Evolutionary conservation across 768 basidiomycete genomes (phyloP), one percentile per base, ranked within the genome.

Genomic region (Tylopilus rubrobrunneus): DNA sequence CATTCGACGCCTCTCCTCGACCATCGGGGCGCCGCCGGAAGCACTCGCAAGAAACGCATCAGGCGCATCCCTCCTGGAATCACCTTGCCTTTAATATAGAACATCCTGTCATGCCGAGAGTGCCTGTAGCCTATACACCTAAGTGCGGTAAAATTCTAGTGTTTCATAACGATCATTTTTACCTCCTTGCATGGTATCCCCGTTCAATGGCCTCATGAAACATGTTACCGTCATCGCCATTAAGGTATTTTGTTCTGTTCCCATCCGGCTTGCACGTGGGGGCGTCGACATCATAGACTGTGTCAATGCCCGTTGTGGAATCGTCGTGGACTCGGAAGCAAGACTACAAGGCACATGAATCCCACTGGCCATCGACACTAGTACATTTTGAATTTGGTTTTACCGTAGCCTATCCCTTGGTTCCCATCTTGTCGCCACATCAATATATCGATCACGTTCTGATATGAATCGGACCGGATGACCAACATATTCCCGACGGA

Each of bases 111-210:
- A 74, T 81, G 74, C 80, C 80, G 50, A 76, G 72, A 59, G 78
- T 80, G 49, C 81, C 81, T 62, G 78, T 79, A 11, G 69, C 78
- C 34, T 76, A 74, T 62, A 79, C 81, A 61, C 79, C 80, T 58
- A 82, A 82, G 62, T 73, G 72, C 36, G 74, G 80, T 80, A 57
- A 68, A 78, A 60, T 10, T 43, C 39, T 17, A 15, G n/a, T 17
- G 15, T 37, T 37, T 17, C 25, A 25, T 25, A 25, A 25, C 25
- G 3, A 4, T 25, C 25, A 25, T 25, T 25, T 25, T 25, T 25
- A 25, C 25, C 25, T 25, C 5, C 25, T 25, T 25, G 25, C 25
- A 25, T 25, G 25, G 4, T 25, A 25, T 25, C 31, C 31, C 39
- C 39, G 39, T 15, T 39, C 39, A 43, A 27, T 31, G 7, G 31